Conservation (phyloP, 768 basidiomycete genomes). For the Sistotremastrum suecicum region DNA sequence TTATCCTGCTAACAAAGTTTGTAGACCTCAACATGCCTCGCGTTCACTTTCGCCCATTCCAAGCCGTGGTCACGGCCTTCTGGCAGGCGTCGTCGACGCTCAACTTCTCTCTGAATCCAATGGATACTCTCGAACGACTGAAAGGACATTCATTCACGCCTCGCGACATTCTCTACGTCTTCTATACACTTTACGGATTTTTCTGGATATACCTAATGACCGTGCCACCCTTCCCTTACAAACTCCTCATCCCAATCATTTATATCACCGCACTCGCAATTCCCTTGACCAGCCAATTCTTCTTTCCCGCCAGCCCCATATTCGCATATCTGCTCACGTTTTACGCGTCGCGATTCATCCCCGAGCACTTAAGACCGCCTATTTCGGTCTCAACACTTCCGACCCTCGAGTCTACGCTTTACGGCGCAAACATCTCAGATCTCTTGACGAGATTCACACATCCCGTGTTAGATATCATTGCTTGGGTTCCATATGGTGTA, state of each 20-base stretch:
- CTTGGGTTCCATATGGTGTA: constrained; percentile 97
- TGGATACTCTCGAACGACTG: constrained; percentile 46
- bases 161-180: constrained; percentile 47
- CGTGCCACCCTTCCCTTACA: constrained; percentile 52
- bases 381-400: constrained; percentile 90
- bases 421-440: constrained; percentile 96
- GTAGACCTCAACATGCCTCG: neutral
- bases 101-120: constrained; percentile 65
- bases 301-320: constrained; percentile 77
- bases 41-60: neutral
- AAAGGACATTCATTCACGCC: constrained; percentile 39
- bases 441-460: constrained; percentile 92
- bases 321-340: constrained; percentile 78
- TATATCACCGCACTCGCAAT: constrained; percentile 59
- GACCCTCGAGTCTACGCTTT: constrained; percentile 86
- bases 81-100: constrained; percentile 49
- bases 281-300: constrained; percentile 83
- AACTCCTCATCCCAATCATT: constrained; percentile 62
- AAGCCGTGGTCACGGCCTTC: constrained; percentile 29
- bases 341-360: constrained; percentile 80
- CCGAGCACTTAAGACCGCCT: constrained; percentile 54
- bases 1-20: no score
- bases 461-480: constrained; percentile 80
- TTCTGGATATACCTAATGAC: constrained; percentile 70
- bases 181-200: constrained; percentile 44